Evolutionary conservation across 108 stramenopile genomes (phyloP).

Genomic region (Pseudonitzschia multistriata): DNA sequence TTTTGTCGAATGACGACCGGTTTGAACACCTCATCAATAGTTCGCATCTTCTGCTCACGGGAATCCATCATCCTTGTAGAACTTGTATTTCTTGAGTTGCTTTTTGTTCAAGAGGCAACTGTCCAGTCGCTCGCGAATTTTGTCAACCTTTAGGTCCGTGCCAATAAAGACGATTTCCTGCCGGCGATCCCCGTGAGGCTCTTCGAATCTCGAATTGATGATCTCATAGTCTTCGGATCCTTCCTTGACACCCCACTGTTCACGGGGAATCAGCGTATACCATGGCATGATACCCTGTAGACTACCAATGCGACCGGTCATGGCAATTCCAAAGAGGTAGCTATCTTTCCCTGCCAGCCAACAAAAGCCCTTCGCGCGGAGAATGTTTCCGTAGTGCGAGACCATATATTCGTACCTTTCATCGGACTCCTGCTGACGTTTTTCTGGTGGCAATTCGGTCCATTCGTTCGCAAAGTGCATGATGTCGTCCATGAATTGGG

Average conservation of each 20-base stretch:
- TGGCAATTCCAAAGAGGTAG: slow-evolving; percentile 43
- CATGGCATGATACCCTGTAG: slow-evolving; percentile 46
- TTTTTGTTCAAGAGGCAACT: slow-evolving; percentile 66
- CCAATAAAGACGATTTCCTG: slow-evolving; percentile 91
- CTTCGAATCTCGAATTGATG: not conserved
- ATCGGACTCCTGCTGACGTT: slow-evolving; percentile 1
- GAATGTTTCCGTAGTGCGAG: slow-evolving; percentile 41
- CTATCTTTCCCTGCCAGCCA: slow-evolving; percentile 81
- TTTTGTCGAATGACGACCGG: too few relatives aligned
- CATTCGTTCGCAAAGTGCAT: not conserved
- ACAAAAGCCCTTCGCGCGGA: slow-evolving; percentile 90
- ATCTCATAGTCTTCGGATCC: slow-evolving; percentile 1
- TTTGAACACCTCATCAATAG: too few relatives aligned
- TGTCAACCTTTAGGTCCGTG: slow-evolving; percentile 21
- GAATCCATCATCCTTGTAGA: too few relatives aligned
- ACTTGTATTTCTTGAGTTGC: too few relatives aligned
- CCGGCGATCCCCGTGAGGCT: slow-evolving; percentile 64
- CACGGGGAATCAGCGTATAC: slow-evolving; percentile 30
- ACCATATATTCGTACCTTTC: slow-evolving; percentile 3
- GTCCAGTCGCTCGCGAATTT: slow-evolving; percentile 49
- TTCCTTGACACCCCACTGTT: slow-evolving; percentile 40
- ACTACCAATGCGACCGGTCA: slow-evolving; percentile 43
- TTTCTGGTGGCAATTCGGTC: not conserved
- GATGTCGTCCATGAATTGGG: slow-evolving; percentile 37
- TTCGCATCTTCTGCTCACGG: too few relatives aligned